Percentiles rank a stretch among this genome's conserved stretches.
Conservation (phyloP, 2,329 filamentous ascomycete species). For the Cladosporium sp. region DNA sequence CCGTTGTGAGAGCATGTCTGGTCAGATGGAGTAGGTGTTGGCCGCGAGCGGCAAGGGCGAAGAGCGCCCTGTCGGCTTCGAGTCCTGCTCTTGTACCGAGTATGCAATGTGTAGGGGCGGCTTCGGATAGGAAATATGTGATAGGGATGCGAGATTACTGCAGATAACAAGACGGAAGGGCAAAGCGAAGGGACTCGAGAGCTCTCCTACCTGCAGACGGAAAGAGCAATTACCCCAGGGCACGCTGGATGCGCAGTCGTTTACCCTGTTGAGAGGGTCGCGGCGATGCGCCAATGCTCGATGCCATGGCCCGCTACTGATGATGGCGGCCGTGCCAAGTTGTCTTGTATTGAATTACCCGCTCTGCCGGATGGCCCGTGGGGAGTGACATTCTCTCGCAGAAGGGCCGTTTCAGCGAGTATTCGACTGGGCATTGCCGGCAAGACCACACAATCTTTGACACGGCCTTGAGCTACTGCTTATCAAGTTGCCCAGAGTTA, state of each 20-base stretch:
- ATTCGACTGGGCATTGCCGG: not conserved
- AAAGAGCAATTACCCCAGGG: constrained; percentile 8
- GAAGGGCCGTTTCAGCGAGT: not conserved
- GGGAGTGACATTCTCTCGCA: not conserved
- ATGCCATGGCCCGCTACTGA: constrained; percentile 19
- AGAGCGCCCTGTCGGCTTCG: constrained; percentile 12
- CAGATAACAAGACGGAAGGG: not conserved
- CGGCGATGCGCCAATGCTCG: constrained; percentile 15
- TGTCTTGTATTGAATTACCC: constrained; percentile 17
- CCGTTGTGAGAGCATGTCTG: constrained; percentile 13
- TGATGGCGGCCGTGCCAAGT: constrained; percentile 14
- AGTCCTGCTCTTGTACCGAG: constrained; percentile 14
- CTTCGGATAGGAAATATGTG: not conserved
- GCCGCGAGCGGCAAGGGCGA: constrained; percentile 17
- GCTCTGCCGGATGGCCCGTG: constrained; percentile 5
- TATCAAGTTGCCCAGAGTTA: not conserved
- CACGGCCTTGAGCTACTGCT: not conserved
- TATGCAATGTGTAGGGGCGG: not conserved
- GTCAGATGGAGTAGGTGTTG: not conserved
- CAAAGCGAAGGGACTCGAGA: not conserved
- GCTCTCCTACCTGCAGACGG: constrained; percentile 9
- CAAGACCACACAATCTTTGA: not conserved
- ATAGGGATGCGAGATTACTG: not conserved
- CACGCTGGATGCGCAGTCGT: constrained; percentile 6
- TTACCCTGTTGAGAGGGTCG: constrained; percentile 10